Conservation (phyloP, 2,329 filamentous ascomycete species). For the Colletotrichum chrysophilum region DNA sequence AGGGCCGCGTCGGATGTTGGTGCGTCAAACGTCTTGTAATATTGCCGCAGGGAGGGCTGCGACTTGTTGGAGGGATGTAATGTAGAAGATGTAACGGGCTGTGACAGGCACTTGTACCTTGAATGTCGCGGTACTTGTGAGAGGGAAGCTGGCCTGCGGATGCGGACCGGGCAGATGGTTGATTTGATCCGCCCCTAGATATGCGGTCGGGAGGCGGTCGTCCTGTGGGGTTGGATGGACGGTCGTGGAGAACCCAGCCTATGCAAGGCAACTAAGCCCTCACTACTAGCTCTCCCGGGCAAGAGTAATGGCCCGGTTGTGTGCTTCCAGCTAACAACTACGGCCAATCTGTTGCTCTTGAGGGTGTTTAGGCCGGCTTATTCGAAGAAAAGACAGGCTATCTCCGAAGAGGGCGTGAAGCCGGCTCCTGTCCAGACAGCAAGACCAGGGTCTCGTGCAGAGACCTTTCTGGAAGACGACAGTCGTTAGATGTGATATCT, state of each 20-base stretch:
- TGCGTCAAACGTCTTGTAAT: conserved; percentile 12
- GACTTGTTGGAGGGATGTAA: conserved; percentile 22
- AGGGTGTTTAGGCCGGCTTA: not conserved
- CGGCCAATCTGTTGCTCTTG: not conserved
- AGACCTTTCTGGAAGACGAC: conserved; percentile 17
- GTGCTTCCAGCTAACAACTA: not conserved
- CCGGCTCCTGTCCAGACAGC: not conserved
- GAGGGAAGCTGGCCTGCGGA: conserved; percentile 16
- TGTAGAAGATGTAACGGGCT: not conserved
- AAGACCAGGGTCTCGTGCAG: conserved; percentile 6
- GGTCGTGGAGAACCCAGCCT: conserved; percentile 21
- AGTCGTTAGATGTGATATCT: conserved; percentile 5
- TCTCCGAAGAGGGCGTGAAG: conserved; percentile 6
- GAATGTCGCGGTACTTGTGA: conserved; percentile 22
- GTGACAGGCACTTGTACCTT: conserved; percentile 20
- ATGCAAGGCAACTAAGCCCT: conserved; percentile 4
- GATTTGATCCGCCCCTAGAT: conserved; percentile 19
- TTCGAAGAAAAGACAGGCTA: conserved; percentile 2
- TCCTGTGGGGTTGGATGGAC: conserved; percentile 16
- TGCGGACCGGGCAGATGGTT: conserved; percentile 23
- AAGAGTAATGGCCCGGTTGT: not conserved
- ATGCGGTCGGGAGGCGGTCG: conserved; percentile 19
- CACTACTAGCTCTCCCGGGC: conserved; percentile 1
- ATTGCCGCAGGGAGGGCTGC: conserved; percentile 18
- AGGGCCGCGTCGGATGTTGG: conserved; percentile 14